Evolutionary conservation across 1,139 yeast genomes (phyloP).

Genomic region (Candida sp.): DNA sequence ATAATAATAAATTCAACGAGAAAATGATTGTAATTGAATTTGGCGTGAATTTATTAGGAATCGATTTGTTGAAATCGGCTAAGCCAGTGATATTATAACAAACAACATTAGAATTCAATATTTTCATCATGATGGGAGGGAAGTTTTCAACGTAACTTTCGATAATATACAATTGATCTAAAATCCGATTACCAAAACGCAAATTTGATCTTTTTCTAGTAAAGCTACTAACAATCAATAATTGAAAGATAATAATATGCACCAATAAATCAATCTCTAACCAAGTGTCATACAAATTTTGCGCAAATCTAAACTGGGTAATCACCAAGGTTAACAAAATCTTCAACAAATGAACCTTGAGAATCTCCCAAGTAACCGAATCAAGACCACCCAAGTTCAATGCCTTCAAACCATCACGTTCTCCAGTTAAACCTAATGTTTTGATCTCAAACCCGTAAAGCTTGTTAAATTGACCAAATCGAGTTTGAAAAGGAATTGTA

Average conservation of each 20-base stretch:
- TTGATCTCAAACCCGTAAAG: slow-evolving; percentile 9
- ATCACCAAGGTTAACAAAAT: slow-evolving; percentile 10
- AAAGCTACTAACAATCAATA: neutral
- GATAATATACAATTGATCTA: neutral
- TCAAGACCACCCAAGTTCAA: slow-evolving; percentile 10
- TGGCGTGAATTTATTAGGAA: slow-evolving; percentile 15
- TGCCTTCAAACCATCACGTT: slow-evolving; percentile 6
- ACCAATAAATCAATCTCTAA: slow-evolving; percentile 7
- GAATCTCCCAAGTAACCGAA: slow-evolving; percentile 15
- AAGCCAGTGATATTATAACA: slow-evolving; percentile 9
- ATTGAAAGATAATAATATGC: slow-evolving; percentile 8
- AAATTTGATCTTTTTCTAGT: neutral
- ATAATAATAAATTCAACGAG: slow-evolving; percentile 8
- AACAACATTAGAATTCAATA: slow-evolving; percentile 3
- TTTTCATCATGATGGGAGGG: slow-evolving; percentile 3
- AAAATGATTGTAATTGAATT: slow-evolving; percentile 16
- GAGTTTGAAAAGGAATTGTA: slow-evolving; percentile 1
- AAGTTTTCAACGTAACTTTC: neutral
- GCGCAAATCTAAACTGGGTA: neutral
- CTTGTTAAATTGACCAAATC: slow-evolving; percentile 4
- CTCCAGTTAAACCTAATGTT: slow-evolving; percentile 9
- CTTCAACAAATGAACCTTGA: slow-evolving; percentile 16
- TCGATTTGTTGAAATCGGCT: slow-evolving; percentile 7
- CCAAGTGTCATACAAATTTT: neutral
- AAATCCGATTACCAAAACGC: neutral